These are phyloP conservation scores for Syzygium aromaticum DNA, from an alignment of 345 rosid genomes.

Conservation along the genomic window DNA sequence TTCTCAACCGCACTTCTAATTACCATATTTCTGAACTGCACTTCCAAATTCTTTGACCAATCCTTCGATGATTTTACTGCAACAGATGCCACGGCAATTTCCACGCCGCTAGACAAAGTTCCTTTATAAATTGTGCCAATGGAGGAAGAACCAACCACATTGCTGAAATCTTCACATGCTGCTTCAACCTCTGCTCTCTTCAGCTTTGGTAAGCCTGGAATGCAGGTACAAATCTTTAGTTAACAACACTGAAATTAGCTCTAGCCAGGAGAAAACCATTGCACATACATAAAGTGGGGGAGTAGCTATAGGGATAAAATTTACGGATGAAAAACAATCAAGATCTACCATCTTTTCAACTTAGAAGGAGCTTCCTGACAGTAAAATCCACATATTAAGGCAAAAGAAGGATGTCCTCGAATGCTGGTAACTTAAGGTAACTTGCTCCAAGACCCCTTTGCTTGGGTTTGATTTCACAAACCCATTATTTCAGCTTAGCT, in stretches of 20 bases:
- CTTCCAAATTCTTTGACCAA: constrained; percentile 68
- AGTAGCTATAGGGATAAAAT: neutral
- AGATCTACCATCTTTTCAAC: neutral
- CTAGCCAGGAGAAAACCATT: neutral
- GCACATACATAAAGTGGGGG: neutral
- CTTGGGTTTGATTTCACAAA: neutral
- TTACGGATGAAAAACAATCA: neutral
- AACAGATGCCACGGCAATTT: constrained; percentile 77
- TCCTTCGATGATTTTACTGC: constrained; percentile 36
- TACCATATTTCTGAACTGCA: constrained; percentile 82
- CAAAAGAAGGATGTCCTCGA: neutral
- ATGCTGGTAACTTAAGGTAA: neutral
- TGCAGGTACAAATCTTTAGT: constrained; percentile 3
- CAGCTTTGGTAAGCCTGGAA: constrained; percentile 81
- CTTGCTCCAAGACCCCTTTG: neutral
- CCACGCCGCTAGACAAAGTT: constrained; percentile 80
- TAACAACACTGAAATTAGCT: neutral
- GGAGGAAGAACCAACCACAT: constrained; percentile 67
- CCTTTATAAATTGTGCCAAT: constrained; percentile 79
- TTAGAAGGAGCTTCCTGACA: neutral
- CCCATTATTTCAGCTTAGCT: neutral
- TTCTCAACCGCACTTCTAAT: neutral
- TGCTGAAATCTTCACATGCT: constrained; percentile 97
- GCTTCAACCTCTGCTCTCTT: constrained; percentile 76
- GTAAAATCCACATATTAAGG: neutral